These are phyloP conservation scores for Penicillium psychrosexuale DNA, from an alignment of 2,329 filamentous ascomycete species.

Conservation along the genomic window DNA sequence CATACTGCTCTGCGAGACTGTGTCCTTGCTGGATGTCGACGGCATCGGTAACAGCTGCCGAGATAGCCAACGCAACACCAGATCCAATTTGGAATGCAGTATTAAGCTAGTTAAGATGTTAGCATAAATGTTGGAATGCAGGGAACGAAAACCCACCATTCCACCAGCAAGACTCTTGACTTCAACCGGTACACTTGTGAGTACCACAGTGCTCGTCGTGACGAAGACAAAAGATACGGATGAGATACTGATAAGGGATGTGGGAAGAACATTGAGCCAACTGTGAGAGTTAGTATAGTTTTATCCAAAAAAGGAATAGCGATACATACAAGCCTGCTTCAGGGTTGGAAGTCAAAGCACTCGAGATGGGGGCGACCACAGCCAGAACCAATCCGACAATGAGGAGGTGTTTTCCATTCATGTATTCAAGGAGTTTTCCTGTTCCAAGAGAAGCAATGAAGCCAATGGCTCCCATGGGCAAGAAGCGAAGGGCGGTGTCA, in stretches of 20 bases:
- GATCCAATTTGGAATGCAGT: slow-evolving; percentile 46
- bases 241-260: slow-evolving; percentile 40
- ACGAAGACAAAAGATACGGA: slow-evolving; percentile 44
- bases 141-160: slow-evolving; percentile 27
- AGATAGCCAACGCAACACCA: slow-evolving; percentile 42
- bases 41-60: slow-evolving; percentile 38
- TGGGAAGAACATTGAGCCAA: slow-evolving; percentile 42
- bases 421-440: slow-evolving; percentile 37
- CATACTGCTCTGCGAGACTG: slow-evolving; percentile 34
- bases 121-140: not conserved
- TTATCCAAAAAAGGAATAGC: not conserved
- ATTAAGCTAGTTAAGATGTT: slow-evolving; percentile 29
- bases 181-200: slow-evolving; percentile 41
- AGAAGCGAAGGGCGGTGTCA: slow-evolving; percentile 40
- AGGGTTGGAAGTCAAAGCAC: slow-evolving; percentile 24
- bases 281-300: slow-evolving; percentile 18
- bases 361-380: slow-evolving; percentile 40
- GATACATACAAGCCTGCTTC: slow-evolving; percentile 25
- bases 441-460: slow-evolving; percentile 39
- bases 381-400: slow-evolving; percentile 35
- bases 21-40: slow-evolving; percentile 40
- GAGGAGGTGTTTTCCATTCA: slow-evolving; percentile 40
- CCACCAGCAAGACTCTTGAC: slow-evolving; percentile 44
- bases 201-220: slow-evolving; percentile 42
- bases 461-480: slow-evolving; percentile 43